Base-by-base conservation (phyloP, 257 asterid genomes). In the Thymus quinquecostatus region DNA sequence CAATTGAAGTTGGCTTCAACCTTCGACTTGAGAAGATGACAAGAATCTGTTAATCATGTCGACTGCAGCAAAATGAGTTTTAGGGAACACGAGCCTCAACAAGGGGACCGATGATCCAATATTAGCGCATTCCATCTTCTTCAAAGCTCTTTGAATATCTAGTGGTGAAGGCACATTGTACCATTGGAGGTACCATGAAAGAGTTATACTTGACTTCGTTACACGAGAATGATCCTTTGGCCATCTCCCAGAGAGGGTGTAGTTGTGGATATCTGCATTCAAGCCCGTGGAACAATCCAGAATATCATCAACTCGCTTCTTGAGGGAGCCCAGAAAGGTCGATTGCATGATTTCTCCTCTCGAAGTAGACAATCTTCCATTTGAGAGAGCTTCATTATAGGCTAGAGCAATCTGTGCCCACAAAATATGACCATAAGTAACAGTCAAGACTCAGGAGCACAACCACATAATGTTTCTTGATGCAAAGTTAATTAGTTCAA, bases 161-260 rank as follows among this genome's bases (percentile, higher is more conserved):
- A 69, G 54, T 8, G 89, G 77, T 9, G 93, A 70, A 36, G 99
- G 96, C 59, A 91, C 85, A 21, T 64, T 64, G 75, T 88, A 82
- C 99, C 99, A 94, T 47, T 83, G 90, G 60, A 94, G 86, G 72
- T 91, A 89, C 97, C 96, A 89, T 3, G 99, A 89, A 64, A 94
- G 92, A 34, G 79, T 51, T 8, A 75, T 70, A 6, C 82, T 69
- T 1, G 81, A 78, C 80, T 82, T 83, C 74, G 62, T 71, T 38
- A 66, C 75, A 64, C 0, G 21, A 32, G 78, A 57, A 76, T 81
- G 81, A 48, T 74, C 69, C 44, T 60, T 45, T 51, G 97, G 97
- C 98, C 97, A 94, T 59, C 63, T 74, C 3, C 92, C 95, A 8
- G 86, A 78, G 49, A 49, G 78, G 4, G 81, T 45, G 66, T 91